Base-by-base conservation (phyloP, 2,329 filamentous ascomycete genomes). In the Beauveria asiatica region DNA sequence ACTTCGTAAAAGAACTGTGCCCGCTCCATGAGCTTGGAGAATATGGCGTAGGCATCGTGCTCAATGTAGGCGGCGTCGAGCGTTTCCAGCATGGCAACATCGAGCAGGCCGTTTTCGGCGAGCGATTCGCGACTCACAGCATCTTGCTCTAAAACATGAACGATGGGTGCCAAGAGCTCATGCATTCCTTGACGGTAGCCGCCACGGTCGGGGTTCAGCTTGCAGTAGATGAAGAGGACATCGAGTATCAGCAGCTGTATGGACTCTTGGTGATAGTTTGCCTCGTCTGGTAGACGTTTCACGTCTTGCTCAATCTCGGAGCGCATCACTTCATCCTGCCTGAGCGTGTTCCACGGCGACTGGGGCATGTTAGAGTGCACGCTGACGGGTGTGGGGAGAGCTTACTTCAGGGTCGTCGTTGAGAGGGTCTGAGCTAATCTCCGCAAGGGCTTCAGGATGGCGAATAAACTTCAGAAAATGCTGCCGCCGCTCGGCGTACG, bases 101-200 rank as follows among this genome's bases (percentile, higher is more conserved):
- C 81, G 3, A 74, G 70, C 41, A 71, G 66, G 11, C 68, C 66
- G 2, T 69, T 69, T 30, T 68, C 61, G 1, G 70, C 69, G 48
- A 73, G 69, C 3, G 72, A 69, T 3, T 69, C 66, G 3, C 73
- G 71, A 57, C 89, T 81, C 55, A 96, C 78, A 7, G 92, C 88
- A 74, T 99, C 94, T 66, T 87, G 81, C 66, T 92, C 85, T 6
- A 97, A 77, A 2, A 91, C 89, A 81, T 91, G 91, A 7, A 97
- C 77, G 42, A 99, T 85, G 0, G 94, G 92, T 0, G 94, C 94
- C 16, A 97, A 79, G 48, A 99, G 78, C 74, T 99, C 94, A 71
- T 99, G 94, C 93, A 99, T 99, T 11, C 94, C 94, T 75, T 99
- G 94, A n/a, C 94, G 85, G 71, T 99, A 99, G 19, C 85, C 92